These are phyloP conservation scores for Euphrasia arctica DNA, from an alignment of 305 asterid species.

Conservation along the genomic window DNA sequence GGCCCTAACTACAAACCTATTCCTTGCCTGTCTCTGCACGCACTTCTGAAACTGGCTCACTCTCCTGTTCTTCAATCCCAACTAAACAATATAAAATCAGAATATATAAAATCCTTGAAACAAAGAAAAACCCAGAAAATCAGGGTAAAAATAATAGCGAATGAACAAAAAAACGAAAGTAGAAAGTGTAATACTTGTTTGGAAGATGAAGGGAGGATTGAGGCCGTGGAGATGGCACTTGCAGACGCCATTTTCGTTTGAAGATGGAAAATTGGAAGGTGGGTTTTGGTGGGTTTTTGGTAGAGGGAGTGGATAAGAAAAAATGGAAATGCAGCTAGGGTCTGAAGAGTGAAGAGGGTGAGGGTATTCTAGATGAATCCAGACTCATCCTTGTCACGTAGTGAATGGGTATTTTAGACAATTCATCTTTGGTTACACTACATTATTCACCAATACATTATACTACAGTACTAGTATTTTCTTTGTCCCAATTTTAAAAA, in stretches of 20 bases:
- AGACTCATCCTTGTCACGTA: not conserved
- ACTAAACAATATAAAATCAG: constrained; percentile 30
- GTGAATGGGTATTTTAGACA: too few species aligned
- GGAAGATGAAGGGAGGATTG: constrained; percentile 53
- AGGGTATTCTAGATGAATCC: constrained; percentile 38
- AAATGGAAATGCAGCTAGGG: constrained; percentile 19
- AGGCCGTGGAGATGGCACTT: constrained; percentile 72
- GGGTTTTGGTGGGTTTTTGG: constrained; percentile 5
- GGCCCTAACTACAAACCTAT: constrained; percentile 73
- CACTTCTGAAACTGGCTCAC: constrained; percentile 59
- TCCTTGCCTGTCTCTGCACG: constrained; percentile 44
- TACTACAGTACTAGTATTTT: too few species aligned
- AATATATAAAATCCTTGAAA: not conserved
- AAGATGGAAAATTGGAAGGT: not conserved
- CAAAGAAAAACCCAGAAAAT: not conserved
- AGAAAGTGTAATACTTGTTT: constrained; percentile 38
- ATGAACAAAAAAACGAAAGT: not conserved
- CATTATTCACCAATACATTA: too few species aligned
- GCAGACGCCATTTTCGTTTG: constrained; percentile 64
- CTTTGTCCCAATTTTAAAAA: too few species aligned
- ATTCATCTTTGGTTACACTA: too few species aligned
- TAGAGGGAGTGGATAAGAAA: constrained; percentile 9
- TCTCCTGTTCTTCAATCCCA: constrained; percentile 55
- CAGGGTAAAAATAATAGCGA: not conserved
- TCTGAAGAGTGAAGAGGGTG: constrained; percentile 7